Conservation (phyloP, 2,329 filamentous ascomycete species). For the Lanzia echinophila region DNA sequence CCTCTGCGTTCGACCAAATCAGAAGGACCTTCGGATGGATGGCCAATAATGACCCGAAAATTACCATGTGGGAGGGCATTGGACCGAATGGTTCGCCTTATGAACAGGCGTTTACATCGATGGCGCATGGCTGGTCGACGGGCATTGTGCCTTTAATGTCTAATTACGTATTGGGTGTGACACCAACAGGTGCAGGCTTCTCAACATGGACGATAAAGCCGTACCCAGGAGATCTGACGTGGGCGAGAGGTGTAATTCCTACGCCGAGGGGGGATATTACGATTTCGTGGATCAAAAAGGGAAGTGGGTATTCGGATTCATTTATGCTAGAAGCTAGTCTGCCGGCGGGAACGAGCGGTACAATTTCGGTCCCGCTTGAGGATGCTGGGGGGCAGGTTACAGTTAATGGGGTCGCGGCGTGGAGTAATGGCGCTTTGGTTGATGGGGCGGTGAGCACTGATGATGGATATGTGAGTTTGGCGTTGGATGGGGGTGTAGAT, state of each 20-base stretch:
- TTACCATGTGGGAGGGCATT: slow-evolving; percentile 48
- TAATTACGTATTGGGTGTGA: slow-evolving; percentile 42
- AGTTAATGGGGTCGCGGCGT: slow-evolving; percentile 14
- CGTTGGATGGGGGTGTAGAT: background rate
- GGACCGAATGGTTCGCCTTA: slow-evolving; percentile 38
- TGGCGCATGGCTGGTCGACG: slow-evolving; percentile 46
- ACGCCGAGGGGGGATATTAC: slow-evolving; percentile 36
- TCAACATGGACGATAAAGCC: slow-evolving; percentile 36
- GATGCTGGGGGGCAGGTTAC: slow-evolving; percentile 4
- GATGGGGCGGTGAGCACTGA: background rate
- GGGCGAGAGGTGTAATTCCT: slow-evolving; percentile 39
- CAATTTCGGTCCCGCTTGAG: slow-evolving; percentile 21
- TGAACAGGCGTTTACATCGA: slow-evolving; percentile 40
- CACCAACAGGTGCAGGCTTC: slow-evolving; percentile 40
- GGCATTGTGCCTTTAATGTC: slow-evolving; percentile 42
- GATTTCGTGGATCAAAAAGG: slow-evolving; percentile 33
- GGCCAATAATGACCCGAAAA: slow-evolving; percentile 38
- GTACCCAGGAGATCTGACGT: slow-evolving; percentile 31
- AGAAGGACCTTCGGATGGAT: slow-evolving; percentile 45
- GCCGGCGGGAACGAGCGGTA: slow-evolving; percentile 25
- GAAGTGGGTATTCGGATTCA: slow-evolving; percentile 4
- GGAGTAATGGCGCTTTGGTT: background rate
- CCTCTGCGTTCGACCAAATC: slow-evolving; percentile 39
- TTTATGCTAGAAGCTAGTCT: slow-evolving; percentile 30
- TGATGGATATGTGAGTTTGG: slow-evolving; percentile 11